phyloP scores from a whole-genome alignment of 2,329 filamentous ascomycete genomes.

The Tolypocladium sp. region DNA sequence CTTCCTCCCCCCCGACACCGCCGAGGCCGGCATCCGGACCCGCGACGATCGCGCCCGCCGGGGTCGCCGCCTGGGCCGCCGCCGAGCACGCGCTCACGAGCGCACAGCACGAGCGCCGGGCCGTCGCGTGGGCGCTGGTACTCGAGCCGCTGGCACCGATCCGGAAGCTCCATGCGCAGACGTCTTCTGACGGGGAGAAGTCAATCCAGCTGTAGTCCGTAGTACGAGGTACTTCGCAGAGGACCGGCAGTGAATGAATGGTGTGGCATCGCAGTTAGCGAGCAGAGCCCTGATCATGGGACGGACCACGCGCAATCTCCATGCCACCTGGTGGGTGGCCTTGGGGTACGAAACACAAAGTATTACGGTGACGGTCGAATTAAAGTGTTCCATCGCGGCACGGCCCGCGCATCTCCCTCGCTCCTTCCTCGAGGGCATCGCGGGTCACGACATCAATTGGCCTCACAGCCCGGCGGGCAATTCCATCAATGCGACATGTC shows the following conservation, averaged over 20 bases:
- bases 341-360: neutral
- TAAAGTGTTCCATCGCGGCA: neutral
- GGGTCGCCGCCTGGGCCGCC: no score
- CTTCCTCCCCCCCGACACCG: no score
- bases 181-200: no score
- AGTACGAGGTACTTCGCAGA: no score
- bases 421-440: no score
- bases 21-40: neutral
- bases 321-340: no score
- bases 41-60: neutral
- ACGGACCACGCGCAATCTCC: no score
- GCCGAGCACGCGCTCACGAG: no score
- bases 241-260: neutral
- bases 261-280: neutral
- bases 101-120: neutral
- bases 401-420: neutral
- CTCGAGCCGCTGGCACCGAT: neutral
- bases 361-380: neutral
- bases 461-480: neutral
- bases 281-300: neutral
- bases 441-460: neutral
- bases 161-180: neutral
- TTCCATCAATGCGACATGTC: neutral
- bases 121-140: neutral
- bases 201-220: no score